Evolutionary conservation across 129 eudicot genomes (phyloP).

Genomic region (Helianthus tuberosus): DNA sequence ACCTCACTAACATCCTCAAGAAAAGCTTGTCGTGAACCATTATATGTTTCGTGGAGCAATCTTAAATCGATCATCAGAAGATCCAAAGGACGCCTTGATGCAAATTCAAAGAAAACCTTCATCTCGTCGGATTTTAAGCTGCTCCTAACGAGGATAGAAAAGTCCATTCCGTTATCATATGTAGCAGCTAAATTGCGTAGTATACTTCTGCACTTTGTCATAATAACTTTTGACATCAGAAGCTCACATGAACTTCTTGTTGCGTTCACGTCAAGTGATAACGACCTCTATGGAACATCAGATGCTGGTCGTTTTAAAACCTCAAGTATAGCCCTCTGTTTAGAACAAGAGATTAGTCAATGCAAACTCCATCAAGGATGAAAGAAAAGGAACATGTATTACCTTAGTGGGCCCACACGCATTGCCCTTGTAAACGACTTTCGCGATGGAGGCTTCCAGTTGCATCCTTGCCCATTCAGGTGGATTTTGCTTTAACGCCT

Average conservation of each 20-base stretch:
- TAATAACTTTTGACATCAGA: conserved; percentile 34
- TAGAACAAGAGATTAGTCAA: conserved; percentile 2
- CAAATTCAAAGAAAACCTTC: conserved; percentile 39
- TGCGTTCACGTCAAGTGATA: conserved; percentile 18
- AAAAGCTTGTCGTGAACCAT: conserved; percentile 63
- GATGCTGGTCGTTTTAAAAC: conserved; percentile 34
- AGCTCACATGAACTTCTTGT: conserved; percentile 22
- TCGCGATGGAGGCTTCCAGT: conserved; percentile 52
- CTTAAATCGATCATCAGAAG: conserved; percentile 48
- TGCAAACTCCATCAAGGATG: background rate
- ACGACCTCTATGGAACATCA: conserved; percentile 17
- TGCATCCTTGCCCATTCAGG: conserved; percentile 70
- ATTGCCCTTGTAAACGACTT: conserved; percentile 63
- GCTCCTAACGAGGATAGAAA: conserved; percentile 41
- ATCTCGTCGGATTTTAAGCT: conserved; percentile 28
- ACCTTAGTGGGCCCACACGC: conserved; percentile 83
- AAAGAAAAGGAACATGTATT: background rate
- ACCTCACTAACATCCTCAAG: conserved; percentile 60
- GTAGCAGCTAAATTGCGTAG: conserved; percentile 43
- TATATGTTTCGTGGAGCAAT: conserved; percentile 53
- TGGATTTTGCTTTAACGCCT: conserved; percentile 52
- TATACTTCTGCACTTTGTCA: conserved; percentile 46
- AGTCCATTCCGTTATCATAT: conserved; percentile 18
- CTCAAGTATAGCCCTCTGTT: conserved; percentile 51
- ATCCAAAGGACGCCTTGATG: conserved; percentile 55